Evolutionary conservation across 805 yeast genomes (phyloP), one percentile per base, ranked within the genome.

Genomic region (Kazachstania martiniae): DNA sequence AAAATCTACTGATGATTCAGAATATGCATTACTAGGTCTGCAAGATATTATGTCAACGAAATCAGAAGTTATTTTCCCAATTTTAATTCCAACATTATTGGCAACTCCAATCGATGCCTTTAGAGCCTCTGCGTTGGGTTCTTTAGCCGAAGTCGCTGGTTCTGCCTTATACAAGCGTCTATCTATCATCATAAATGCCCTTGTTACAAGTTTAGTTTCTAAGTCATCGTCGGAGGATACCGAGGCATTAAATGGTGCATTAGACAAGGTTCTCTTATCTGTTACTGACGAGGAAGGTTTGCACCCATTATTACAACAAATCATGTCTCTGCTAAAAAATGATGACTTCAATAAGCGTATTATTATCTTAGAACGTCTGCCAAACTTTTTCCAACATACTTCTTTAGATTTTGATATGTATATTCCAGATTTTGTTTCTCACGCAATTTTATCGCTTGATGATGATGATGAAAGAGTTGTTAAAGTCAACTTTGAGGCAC

Each of bases 11-110:
- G 72, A 68, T 13, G 63, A 61, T 26, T 74, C 87, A 0, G 83
- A 74, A 30, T 68, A 72, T 49, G 95, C 98, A 1, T 68, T 91
- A 42, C 66, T 77, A 33, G 98, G 97, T 6, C 68, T 91, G 42
- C 77, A 80, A 59, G 96, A 87, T 51, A 80, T 91, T 46, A 83
- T 89, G 94, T 72, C 91, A 8, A 77, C 86, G 3, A 84, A 83
- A 49, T 70, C 96, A 5, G 93, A 84, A 37, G 78, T 83, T 3
- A 83, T 93, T 35, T 86, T 93, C 86, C 96, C 97, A 30, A 80
- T 84, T 29, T 70, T 91, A 52, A 68, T 89, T 37, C 96, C 97
- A 27, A 72, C 94, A 0, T 67, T 91, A 50, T 65, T 89, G 50
- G 56, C 74, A 5, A 77, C 85, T 5, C 96, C 96, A 12, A 75